Evolutionary conservation across 306 rosid species (phyloP).

Genomic region (Spatholobus suberectus): DNA sequence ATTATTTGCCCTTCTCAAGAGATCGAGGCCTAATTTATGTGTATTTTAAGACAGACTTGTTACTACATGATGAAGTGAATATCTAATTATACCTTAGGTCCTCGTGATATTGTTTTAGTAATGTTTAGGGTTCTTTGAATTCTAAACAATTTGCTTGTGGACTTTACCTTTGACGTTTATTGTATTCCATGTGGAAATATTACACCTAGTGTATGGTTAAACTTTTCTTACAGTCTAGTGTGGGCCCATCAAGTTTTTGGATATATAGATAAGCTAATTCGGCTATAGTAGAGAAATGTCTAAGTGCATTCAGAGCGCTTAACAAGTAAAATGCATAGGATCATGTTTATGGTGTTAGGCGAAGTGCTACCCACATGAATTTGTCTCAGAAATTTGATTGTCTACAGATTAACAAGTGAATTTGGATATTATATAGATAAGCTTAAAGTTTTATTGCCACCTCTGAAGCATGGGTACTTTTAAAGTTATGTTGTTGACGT

Average conservation of each 20-base stretch:
- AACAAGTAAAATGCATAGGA: constrained; percentile 11
- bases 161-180: constrained; percentile 11
- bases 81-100: not conserved
- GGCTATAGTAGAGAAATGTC: not conserved
- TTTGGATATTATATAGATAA: not conserved
- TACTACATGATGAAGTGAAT: constrained; percentile 25
- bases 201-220: not conserved
- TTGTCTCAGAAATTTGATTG: not conserved
- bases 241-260: not conserved
- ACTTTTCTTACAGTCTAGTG: not conserved
- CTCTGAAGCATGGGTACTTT: too few relatives aligned
- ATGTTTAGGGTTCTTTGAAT: not conserved
- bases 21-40: constrained; percentile 43
- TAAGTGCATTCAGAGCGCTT: not conserved
- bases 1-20: constrained; percentile 43
- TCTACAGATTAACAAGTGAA: not conserved
- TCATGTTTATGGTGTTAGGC: constrained; percentile 23
- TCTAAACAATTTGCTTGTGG: constrained; percentile 5
- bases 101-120: not conserved
- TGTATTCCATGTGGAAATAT: not conserved
- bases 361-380: not conserved
- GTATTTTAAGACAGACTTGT: too few relatives aligned
- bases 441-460: not conserved
- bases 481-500: too few relatives aligned
- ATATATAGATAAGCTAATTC: too few relatives aligned